Conservation (phyloP, 169 alveolate species). For the Plasmodium sp. region DNA sequence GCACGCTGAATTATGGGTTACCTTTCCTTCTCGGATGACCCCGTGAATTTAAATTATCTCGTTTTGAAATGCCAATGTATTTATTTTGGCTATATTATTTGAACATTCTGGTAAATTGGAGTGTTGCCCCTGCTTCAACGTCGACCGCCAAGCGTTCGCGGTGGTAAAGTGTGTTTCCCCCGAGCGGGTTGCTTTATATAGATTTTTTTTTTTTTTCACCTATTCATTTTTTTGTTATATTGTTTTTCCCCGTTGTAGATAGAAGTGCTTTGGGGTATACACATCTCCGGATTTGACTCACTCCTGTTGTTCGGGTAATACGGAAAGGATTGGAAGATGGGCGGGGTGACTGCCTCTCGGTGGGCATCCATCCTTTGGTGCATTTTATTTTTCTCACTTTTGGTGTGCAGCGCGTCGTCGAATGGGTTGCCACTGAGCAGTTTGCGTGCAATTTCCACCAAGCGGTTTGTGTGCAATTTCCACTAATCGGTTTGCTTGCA, state of each 20-base stretch:
- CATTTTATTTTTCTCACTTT: neutral
- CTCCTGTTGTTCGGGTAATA: neutral
- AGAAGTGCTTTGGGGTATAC: neutral
- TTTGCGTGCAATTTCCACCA: too few relatives aligned
- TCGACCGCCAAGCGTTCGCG: neutral
- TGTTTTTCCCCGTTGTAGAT: neutral
- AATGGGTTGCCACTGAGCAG: neutral
- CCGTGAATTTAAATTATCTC: neutral
- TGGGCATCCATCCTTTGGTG: neutral
- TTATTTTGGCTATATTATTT: conserved; percentile 8
- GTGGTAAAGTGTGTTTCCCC: neutral
- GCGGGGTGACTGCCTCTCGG: neutral
- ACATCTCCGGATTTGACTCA: neutral
- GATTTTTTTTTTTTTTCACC: neutral
- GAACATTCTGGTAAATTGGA: neutral
- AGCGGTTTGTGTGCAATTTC: neutral
- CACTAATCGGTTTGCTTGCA: too few relatives aligned
- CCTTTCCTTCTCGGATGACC: neutral
- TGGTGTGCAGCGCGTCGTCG: neutral
- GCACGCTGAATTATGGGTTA: neutral
- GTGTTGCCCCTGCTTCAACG: neutral
- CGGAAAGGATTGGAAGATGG: neutral
- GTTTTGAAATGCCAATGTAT: neutral
- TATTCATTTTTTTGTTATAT: neutral
- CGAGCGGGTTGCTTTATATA: neutral